Base-by-base conservation (phyloP, 257 asterid species). In the Solanum sitiens region DNA sequence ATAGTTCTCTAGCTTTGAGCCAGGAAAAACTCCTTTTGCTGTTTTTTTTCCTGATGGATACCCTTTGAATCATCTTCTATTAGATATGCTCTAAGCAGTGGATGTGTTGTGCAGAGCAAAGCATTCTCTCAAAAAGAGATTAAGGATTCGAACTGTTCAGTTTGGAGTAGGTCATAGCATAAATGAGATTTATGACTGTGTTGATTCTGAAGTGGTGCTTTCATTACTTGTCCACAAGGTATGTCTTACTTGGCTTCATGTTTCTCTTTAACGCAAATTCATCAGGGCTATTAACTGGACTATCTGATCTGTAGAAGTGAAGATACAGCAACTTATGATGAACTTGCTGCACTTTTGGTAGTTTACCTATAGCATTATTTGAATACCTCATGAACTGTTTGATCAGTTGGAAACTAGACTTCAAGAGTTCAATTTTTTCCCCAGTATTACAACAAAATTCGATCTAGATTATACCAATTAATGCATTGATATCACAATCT, bases 221-320 rank as follows among this genome's bases (percentile, higher is more conserved):
- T 92, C 95, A 88, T 91, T 97, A 88, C 98, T 95, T 85, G 94
- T 94, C 90, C 99, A 97, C 75, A 98, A 97, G 99, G 99, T 95
- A 92, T 87, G 71, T 74, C 74, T 86, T 82, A 42, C 75, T 23
- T 18, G 18, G 15, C 79, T 18, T 67, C 33, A 6, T 86, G 21
- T 35, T 47, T 53, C 14, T 23, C 61, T 50, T 30, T 18, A 50
- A 82, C 20, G 2, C 20, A 82, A 82, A 50, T 30, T 82, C 70
- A 3, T 82, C 27, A 9, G 68, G 70, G 70, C 45, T 32, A 50
- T 82, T 50, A 79, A 50, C 70, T 27, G 27, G 85, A 47, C 27
- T 44, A 30, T 27, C 40, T 27, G 85, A 80, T 27, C 42, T 80
- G 85, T 30, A 25, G 25, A 44, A 44, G 65, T 47, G 42, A 80